Evolutionary conservation across 2,329 filamentous ascomycete species (phyloP), one percentile per base, ranked within the genome.

Genomic region (Aspergillus felis): DNA sequence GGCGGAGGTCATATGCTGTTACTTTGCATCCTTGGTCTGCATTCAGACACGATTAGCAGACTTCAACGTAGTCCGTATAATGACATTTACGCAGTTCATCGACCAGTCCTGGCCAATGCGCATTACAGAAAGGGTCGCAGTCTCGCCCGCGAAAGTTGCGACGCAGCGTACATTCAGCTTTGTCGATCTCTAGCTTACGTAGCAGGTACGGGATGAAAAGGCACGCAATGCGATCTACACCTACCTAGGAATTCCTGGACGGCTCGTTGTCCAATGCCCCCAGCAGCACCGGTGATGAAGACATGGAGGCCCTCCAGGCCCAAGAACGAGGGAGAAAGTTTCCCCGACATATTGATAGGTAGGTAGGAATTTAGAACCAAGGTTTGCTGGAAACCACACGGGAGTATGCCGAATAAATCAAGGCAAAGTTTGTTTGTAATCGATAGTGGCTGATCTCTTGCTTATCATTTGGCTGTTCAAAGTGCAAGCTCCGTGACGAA

Each of bases 201-300:
- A 17, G 29, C 29, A 17, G 25, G 28, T 22, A 20, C 17, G 7
- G 22, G 28, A 22, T n/a, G 9, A 17, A 50, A 48, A 7, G n/a
- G 41, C 27, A 25, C 14, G n/a, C 46, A 10, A 51, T 44, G 51
- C 24, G 3, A 32, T 25, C 51, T 17, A n/a, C 32, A 66, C 74
- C 47, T 73, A 83, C 81, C 75, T 55, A 83, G 66, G 53, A 85
- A 82, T 62, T 84, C 81, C 51, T 74, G 71, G 4, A 83, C 79
- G 12, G 79, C 79, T 10, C 77, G 75, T 41, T 71, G 71, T 1
- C 82, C 82, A 66, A 84, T 82, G 3, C 78, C 79, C 14, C 81
- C 80, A 17, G 78, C 77, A 17, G 81, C 81, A 17, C 81, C 81
- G 0, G 81, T 82, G 27, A 84, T 73, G 57, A 84, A 82, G 32